These are phyloP conservation scores for Phytophthora pini DNA, from an alignment of 352 stramenopile species.

Conservation along the genomic window DNA sequence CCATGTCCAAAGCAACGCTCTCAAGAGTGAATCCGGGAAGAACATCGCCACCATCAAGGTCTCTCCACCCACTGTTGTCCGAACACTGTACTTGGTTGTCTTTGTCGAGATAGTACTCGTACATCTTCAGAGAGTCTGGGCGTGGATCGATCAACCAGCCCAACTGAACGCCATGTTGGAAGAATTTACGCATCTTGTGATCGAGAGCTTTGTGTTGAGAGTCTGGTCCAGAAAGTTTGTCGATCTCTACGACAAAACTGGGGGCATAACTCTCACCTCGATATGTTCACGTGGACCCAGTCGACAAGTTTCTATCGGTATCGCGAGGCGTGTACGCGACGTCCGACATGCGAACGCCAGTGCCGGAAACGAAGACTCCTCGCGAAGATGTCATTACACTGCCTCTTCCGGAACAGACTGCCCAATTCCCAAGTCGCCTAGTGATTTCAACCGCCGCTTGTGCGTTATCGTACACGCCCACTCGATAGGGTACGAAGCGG, in stretches of 20 bases:
- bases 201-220: slow-evolving; percentile 9
- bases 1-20: slow-evolving; percentile 6
- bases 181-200: slow-evolving; percentile 20
- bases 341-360: slow-evolving; percentile 9
- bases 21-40: slow-evolving; percentile 25
- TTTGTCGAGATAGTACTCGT: slow-evolving; percentile 27
- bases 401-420: too few species aligned
- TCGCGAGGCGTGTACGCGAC: not conserved
- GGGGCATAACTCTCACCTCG: slow-evolving; percentile 25
- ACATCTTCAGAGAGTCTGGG: slow-evolving; percentile 14
- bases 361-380: slow-evolving; percentile 13
- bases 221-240: slow-evolving; percentile 5
- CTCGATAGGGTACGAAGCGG: slow-evolving; percentile 17
- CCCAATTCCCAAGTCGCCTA: too few species aligned
- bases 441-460: too few species aligned
- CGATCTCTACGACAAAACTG: not conserved
- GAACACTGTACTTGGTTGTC: slow-evolving; percentile 15
- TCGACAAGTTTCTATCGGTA: slow-evolving; percentile 1
- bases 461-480: too few species aligned
- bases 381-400: slow-evolving; percentile 6
- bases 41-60: slow-evolving; percentile 12
- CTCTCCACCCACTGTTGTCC: not conserved
- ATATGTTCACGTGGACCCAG: slow-evolving; percentile 20
- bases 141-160: slow-evolving; percentile 15
- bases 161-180: slow-evolving; percentile 12